phyloP scores from a whole-genome alignment of 805 yeast species.

The Diddensiella santjacobensis region DNA sequence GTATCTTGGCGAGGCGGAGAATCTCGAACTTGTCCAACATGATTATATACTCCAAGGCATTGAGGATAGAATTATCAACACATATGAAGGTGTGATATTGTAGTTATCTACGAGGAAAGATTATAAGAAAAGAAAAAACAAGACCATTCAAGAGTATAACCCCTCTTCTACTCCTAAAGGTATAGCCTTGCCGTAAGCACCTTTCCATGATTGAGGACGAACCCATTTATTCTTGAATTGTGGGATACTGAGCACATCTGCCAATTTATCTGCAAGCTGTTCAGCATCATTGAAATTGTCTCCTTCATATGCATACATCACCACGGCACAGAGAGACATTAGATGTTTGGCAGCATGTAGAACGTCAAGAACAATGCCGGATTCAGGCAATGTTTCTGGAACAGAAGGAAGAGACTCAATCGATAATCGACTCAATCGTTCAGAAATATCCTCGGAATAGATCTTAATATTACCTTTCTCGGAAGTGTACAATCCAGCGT shows the following conservation, averaged over 20 bases:
- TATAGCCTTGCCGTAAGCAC: conserved; percentile 74
- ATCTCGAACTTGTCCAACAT: conserved; percentile 59
- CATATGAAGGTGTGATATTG: conserved; percentile 5
- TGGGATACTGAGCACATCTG: conserved; percentile 28
- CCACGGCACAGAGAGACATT: conserved; percentile 28
- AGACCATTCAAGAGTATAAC: conserved; percentile 48
- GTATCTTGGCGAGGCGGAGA: conserved; percentile 69
- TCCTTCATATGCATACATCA: conserved; percentile 78
- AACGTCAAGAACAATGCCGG: conserved; percentile 33
- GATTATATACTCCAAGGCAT: conserved; percentile 55
- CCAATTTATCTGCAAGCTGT: conserved; percentile 41
- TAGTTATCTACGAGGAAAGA: background rate
- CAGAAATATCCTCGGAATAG: conserved; percentile 9
- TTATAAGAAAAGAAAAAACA: background rate
- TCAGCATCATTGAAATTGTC: conserved; percentile 77
- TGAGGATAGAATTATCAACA: conserved; percentile 47
- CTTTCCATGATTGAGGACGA: conserved; percentile 76
- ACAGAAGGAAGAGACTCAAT: conserved; percentile 2
- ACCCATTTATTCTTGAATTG: conserved; percentile 34
- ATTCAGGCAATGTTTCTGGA: conserved; percentile 17
- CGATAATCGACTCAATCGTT: conserved; percentile 12
- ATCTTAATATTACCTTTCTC: conserved; percentile 4
- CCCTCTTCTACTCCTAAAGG: conserved; percentile 76
- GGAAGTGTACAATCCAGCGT: conserved; percentile 44
- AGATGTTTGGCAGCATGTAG: conserved; percentile 13